These are phyloP conservation scores for Dactylellina haptotyla DNA, from an alignment of 2,329 filamentous ascomycete species.

Conservation along the genomic window DNA sequence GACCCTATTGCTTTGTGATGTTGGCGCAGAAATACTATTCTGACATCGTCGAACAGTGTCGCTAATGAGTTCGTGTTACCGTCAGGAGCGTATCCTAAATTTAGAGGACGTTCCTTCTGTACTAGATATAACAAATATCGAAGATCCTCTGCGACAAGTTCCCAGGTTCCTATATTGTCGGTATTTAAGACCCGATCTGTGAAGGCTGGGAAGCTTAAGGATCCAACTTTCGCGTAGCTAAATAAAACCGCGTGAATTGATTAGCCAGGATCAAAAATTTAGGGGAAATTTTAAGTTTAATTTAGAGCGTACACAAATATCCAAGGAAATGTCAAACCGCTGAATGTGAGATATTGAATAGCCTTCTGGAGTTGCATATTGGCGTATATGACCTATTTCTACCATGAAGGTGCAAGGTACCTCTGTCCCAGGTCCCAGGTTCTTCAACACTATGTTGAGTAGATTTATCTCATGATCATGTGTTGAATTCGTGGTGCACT, in stretches of 20 bases:
- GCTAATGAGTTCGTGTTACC: background rate
- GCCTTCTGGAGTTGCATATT: background rate
- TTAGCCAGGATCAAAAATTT: background rate
- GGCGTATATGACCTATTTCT: too few relatives aligned
- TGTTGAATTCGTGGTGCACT: too few relatives aligned
- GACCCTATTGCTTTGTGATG: background rate
- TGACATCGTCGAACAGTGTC: background rate
- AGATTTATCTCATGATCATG: too few relatives aligned
- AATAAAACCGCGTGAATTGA: background rate
- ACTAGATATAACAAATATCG: constrained; percentile 6
- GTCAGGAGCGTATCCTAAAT: background rate
- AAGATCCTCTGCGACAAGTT: constrained; percentile 4
- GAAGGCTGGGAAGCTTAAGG: background rate
- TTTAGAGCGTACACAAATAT: background rate
- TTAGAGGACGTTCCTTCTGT: constrained; percentile 6
- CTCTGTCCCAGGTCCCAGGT: too few relatives aligned
- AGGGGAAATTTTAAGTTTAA: background rate
- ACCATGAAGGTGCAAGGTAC: too few relatives aligned
- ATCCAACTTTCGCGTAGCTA: constrained; percentile 1
- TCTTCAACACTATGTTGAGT: too few relatives aligned
- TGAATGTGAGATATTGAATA: background rate
- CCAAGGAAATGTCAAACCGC: background rate
- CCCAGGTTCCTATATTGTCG: background rate
- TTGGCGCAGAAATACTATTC: background rate
- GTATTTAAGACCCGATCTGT: background rate